Evolutionary conservation across 2,329 filamentous ascomycete species (phyloP).

Genomic region (Trichoderma sp.): DNA sequence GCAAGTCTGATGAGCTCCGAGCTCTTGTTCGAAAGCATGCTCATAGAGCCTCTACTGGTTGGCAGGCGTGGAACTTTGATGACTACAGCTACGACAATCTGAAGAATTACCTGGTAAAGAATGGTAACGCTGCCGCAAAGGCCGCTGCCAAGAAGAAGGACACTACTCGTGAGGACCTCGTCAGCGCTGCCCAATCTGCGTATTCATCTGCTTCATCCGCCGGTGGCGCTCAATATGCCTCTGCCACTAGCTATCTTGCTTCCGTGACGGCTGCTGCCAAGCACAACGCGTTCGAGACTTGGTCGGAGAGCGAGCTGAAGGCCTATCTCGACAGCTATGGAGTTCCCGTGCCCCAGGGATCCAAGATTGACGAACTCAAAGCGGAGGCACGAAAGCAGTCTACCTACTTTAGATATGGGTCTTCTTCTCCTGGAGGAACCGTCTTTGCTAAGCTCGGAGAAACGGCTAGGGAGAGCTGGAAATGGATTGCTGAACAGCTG

Average conservation of each 20-base stretch:
- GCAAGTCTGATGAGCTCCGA: conserved; percentile 69
- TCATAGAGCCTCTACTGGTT: conserved; percentile 66
- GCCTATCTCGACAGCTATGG: conserved; percentile 77
- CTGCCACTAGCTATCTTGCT: conserved; percentile 67
- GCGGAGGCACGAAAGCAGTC: conserved; percentile 69
- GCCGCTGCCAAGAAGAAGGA: conserved; percentile 60
- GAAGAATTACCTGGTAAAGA: conserved; percentile 52
- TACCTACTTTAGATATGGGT: conserved; percentile 75
- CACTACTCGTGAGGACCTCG: conserved; percentile 68
- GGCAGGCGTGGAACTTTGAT: conserved; percentile 75
- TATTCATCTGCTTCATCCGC: conserved; percentile 58
- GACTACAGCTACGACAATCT: conserved; percentile 71
- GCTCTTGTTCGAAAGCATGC: conserved; percentile 70
- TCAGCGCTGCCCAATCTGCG: conserved; percentile 60
- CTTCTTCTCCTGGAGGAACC: conserved; percentile 61
- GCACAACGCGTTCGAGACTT: conserved; percentile 65
- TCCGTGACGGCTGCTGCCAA: conserved; percentile 64
- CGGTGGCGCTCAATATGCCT: conserved; percentile 58
- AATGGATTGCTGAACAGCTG: conserved; percentile 52
- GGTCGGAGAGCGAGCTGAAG: conserved; percentile 73
- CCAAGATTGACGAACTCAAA: conserved; percentile 64
- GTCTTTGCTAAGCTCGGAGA: conserved; percentile 62
- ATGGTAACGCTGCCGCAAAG: conserved; percentile 54
- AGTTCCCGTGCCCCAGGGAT: conserved; percentile 63
- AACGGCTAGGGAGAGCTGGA: conserved; percentile 44